Evolutionary conservation across 2,329 filamentous ascomycete genomes (phyloP).

Genomic region (Dactylellina haptotyla): DNA sequence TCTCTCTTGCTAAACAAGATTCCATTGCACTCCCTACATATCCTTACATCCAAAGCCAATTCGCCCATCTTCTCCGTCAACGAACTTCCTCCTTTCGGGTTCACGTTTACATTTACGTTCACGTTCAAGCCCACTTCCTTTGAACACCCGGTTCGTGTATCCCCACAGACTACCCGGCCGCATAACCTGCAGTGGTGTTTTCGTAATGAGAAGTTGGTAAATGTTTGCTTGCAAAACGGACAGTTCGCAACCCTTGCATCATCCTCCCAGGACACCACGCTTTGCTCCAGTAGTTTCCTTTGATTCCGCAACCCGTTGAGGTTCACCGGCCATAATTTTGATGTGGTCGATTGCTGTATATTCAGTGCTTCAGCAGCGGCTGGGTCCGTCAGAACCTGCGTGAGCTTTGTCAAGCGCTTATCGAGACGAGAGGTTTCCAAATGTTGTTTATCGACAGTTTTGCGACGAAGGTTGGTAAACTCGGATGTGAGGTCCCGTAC

Average conservation of each 20-base stretch:
- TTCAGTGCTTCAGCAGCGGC: conserved; percentile 66
- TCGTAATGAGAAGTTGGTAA: conserved; percentile 90
- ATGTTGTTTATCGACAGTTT: conserved; percentile 82
- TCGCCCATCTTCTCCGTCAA: conserved; percentile 66
- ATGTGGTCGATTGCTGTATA: conserved; percentile 44
- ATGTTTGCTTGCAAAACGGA: conserved; percentile 95
- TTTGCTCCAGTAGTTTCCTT: conserved; percentile 85
- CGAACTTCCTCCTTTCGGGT: conserved; percentile 64
- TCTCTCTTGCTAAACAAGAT: conserved; percentile 79
- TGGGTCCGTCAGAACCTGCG: conserved; percentile 79
- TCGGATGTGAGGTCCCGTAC: conserved; percentile 76
- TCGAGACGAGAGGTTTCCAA: conserved; percentile 90
- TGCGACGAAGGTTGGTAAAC: conserved; percentile 77
- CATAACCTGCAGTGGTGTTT: conserved; percentile 95
- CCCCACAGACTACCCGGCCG: conserved; percentile 90
- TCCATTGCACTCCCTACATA: conserved; percentile 87
- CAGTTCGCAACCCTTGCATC: conserved; percentile 82
- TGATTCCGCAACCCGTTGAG: conserved; percentile 65
- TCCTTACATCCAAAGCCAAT: conserved; percentile 81
- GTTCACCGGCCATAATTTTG: conserved; percentile 63
- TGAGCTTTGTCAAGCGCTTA: conserved; percentile 86
- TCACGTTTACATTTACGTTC: conserved; percentile 70
- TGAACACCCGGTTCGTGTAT: conserved; percentile 84
- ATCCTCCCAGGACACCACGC: conserved; percentile 93
- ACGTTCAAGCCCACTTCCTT: conserved; percentile 84